Base-by-base conservation (phyloP, 768 basidiomycete species). In the Fistulinella prunicolor region DNA sequence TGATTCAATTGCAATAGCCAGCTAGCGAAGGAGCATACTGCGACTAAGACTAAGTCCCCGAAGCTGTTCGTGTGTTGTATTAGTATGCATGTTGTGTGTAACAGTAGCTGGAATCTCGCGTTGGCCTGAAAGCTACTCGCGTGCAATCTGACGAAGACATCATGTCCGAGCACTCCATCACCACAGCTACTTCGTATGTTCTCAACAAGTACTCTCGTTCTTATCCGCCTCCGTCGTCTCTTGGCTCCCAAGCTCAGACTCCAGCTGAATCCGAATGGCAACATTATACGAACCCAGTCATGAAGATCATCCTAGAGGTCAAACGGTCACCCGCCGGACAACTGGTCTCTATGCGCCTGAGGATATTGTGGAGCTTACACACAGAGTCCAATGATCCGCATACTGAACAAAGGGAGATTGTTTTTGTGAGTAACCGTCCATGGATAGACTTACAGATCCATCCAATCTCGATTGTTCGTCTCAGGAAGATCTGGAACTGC, bases 11-110 rank as follows among this genome's bases (percentile, higher is more conserved):
- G 28, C 50, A 30, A 21, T 56, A 92, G 90, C 85, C 89, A 47
- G 90, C 90, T 39, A 89, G 76, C 60, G 69, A 82, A 42, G 90
- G 90, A 21, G 90, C 89, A 19, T 91, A 88, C 69, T 86, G 83
- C 59, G 30, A 32, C 13, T 32, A 14, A 32, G 90, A 93, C 66
- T 92, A 59, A 77, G 53, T 28, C 9, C 22, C 34, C 22, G 32
- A 38, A 1, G 34, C 6, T 42, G 14, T 2, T 34, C 13, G 14
- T 34, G 20, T 49, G 38, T 41, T 47, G 39, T 35, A 28, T 36
- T 13, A 39, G 29, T 19, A 36, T 19, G 5, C 19, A 8, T 34
- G 32, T 19, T 30, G 13, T 46, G 45, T 58, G 36, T 49, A 58
- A 35, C 37, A 45, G n/a, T n/a, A n/a, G n/a, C n/a, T n/a, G n/a